These are phyloP conservation scores for Scolecobasidium constrictum DNA, from an alignment of 2,329 filamentous ascomycete genomes.

Conservation along the genomic window DNA sequence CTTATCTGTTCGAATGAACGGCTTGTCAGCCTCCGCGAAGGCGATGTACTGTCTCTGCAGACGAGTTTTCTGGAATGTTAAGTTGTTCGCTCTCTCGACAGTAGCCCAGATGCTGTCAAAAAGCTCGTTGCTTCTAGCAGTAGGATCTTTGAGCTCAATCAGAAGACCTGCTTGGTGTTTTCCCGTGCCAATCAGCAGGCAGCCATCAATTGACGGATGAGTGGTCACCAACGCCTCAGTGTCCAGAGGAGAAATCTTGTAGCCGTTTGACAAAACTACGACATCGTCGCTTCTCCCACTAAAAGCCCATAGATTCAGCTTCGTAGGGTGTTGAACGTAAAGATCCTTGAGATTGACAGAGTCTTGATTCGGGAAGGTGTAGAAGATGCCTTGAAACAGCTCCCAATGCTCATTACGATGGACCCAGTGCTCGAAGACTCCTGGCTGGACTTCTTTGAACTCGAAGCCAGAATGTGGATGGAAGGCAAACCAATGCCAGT, in stretches of 20 bases:
- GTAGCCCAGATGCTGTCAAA: background rate
- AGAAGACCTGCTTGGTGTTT: background rate
- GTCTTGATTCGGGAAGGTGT: slow-evolving; percentile 20
- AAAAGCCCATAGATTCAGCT: slow-evolving; percentile 17
- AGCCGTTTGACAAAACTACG: slow-evolving; percentile 20
- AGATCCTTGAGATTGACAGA: slow-evolving; percentile 20
- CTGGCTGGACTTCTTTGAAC: slow-evolving; percentile 15
- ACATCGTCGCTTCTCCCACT: slow-evolving; percentile 19
- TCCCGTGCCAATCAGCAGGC: background rate
- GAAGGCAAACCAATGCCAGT: slow-evolving; percentile 10
- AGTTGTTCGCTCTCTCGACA: background rate
- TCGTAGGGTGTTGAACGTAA: slow-evolving; percentile 17
- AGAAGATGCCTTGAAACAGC: slow-evolving; percentile 17
- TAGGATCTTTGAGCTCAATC: slow-evolving; percentile 3
- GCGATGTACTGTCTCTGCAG: background rate
- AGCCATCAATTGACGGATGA: background rate
- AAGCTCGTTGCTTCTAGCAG: slow-evolving; percentile 5
- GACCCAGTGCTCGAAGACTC: slow-evolving; percentile 26
- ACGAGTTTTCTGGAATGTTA: background rate
- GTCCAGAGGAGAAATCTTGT: slow-evolving; percentile 18
- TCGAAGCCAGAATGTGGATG: slow-evolving; percentile 11
- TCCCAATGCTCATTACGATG: slow-evolving; percentile 19
- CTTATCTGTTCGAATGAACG: background rate
- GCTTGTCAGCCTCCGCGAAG: background rate
- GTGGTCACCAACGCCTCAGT: slow-evolving; percentile 10